Base-by-base conservation (phyloP, 2,329 filamentous ascomycete genomes). In the Beauveria scarabaeidicola region DNA sequence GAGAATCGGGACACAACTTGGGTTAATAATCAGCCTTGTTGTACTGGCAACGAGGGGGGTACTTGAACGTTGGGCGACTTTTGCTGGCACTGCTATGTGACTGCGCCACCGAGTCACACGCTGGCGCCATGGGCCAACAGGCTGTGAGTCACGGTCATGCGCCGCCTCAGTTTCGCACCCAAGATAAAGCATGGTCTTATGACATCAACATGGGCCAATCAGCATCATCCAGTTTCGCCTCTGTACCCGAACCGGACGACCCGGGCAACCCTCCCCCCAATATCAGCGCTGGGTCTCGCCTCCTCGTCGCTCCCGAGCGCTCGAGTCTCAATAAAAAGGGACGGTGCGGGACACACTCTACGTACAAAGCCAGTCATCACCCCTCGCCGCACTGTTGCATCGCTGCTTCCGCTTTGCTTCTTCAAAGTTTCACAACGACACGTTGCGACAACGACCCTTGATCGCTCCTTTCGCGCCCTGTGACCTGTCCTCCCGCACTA, bases 111-210 rank as follows among this genome's bases (percentile, higher is more conserved):
- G 57, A 52, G 57, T 59, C 48, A 59, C 57, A 59, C 57, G 48
- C 57, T 27, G 9, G 27, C 48, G 50, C 41, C 43, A 57, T 41
- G 19, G 19, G 43, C 19, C 8, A 17, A 36, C 19, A 36, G 21
- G 40, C 19, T 46, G 65, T 67, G 65, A 67, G 62, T 67, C 65
- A 67, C 65, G 61, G 63, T 66, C 64, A 66, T 66, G 64, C 65
- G 65, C 60, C 60, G 55, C 59, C 58, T 29, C 61, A 56, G 23
- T 21, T 21, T 51, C 13, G 21, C 27, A 15, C 36, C 59, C 60
- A 23, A 29, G 55, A 50, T 38, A 50, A 51, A 56, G 3, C 23
- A 40, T 48, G 40, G 48, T 62, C 64, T 53, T 58, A 66, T 67
- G 66, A 67, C 66, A 66, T 64, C 59, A 57, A 32, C 41, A 38